Evolutionary conservation across 1,139 yeast genomes (phyloP).

Genomic region (Pneumocystis sp.): DNA sequence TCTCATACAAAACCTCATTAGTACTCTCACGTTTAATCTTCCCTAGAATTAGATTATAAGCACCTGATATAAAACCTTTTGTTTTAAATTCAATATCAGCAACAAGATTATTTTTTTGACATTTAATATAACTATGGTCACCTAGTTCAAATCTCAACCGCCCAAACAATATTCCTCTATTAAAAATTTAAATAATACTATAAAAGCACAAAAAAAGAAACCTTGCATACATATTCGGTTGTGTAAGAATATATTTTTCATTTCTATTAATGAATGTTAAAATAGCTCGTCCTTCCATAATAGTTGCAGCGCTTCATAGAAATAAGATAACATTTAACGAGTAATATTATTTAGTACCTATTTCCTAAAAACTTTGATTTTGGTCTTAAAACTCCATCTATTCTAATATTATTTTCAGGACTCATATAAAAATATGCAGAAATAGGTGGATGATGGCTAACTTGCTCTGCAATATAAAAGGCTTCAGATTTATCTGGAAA

Average conservation of each 20-base stretch:
- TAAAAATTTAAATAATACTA: not conserved
- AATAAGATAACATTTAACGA: not conserved
- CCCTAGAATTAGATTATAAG: slow-evolving; percentile 83
- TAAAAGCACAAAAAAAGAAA: slow-evolving; percentile 28
- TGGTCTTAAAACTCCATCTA: slow-evolving; percentile 81
- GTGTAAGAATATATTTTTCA: slow-evolving; percentile 64
- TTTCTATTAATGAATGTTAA: slow-evolving; percentile 52
- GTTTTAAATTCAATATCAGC: slow-evolving; percentile 89
- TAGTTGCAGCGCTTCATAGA: slow-evolving; percentile 52
- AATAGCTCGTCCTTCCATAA: slow-evolving; percentile 83
- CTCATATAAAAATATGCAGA: slow-evolving; percentile 80
- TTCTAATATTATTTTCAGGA: slow-evolving; percentile 67
- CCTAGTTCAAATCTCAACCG: slow-evolving; percentile 81
- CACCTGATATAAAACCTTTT: slow-evolving; percentile 84
- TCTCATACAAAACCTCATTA: slow-evolving; percentile 45
- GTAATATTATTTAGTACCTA: slow-evolving; percentile 26
- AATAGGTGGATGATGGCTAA: slow-evolving; percentile 97
- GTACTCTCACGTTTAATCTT: slow-evolving; percentile 38
- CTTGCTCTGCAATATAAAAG: slow-evolving; percentile 70
- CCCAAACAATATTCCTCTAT: slow-evolving; percentile 52
- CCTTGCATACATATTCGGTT: slow-evolving; percentile 92
- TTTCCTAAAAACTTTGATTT: slow-evolving; percentile 81
- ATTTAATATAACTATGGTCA: slow-evolving; percentile 66
- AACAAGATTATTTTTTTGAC: slow-evolving; percentile 42
- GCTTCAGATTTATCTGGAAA: slow-evolving; percentile 34